Evolutionary conservation across 192 early-diverging fungal species (phyloP).

Genomic region (Podila verticillata): DNA sequence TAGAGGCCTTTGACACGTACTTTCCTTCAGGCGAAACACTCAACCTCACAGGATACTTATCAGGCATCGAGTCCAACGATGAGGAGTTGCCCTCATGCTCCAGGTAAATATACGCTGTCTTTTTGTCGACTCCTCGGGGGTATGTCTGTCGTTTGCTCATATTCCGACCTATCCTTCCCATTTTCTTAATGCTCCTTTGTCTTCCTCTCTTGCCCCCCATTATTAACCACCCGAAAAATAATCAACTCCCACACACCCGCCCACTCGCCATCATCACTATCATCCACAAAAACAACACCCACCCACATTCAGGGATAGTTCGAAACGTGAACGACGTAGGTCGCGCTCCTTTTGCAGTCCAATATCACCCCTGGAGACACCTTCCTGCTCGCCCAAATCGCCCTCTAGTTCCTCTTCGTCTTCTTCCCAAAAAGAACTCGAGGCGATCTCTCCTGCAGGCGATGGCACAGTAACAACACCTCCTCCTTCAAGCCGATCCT

Average conservation of each 20-base stretch:
- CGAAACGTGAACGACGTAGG: conserved; percentile 15
- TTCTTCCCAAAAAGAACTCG: conserved; percentile 2
- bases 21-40: background rate
- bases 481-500: conserved; percentile 1
- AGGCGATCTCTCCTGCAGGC: conserved; percentile 5
- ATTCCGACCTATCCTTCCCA: background rate
- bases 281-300: background rate
- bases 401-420: conserved; percentile 8
- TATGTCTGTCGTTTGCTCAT: conserved; percentile 5
- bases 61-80: background rate
- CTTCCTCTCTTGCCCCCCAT: background rate
- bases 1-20: conserved; percentile 20
- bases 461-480: conserved; percentile 16
- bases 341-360: conserved; percentile 12
- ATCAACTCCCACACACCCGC: too few relatives aligned
- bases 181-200: background rate
- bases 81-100: background rate
- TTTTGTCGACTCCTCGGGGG: conserved; percentile 2
- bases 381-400: conserved; percentile 4
- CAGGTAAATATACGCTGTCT: background rate
- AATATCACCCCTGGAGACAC: conserved; percentile 9
- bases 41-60: background rate
- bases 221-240: too few relatives aligned
- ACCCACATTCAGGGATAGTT: background rate
- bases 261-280: background rate